Conservation (phyloP, 306 rosid species). For the Neltuma alba region DNA sequence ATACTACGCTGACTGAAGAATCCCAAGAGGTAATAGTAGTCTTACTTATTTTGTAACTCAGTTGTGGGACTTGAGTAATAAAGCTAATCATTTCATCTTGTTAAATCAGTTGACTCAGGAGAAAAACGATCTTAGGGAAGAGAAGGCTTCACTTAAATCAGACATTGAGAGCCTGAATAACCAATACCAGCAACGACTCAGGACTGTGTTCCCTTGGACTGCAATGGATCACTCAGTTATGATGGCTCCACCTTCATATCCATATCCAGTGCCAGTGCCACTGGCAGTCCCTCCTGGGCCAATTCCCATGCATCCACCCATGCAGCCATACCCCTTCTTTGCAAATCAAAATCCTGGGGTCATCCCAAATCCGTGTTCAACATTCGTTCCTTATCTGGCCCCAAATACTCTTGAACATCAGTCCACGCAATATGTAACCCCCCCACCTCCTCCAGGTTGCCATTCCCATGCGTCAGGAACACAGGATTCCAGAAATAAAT, state of each 20-base stretch:
- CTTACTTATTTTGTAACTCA: conserved; percentile 10
- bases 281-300: conserved; percentile 75
- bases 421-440: conserved; percentile 53
- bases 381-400: conserved; percentile 68
- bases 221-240: conserved; percentile 80
- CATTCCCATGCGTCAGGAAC: conserved; percentile 51
- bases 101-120: conserved; percentile 72
- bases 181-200: conserved; percentile 85
- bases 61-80: conserved; percentile 14
- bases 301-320: conserved; percentile 46
- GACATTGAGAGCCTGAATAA: conserved; percentile 77
- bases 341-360: conserved; percentile 70
- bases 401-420: conserved; percentile 70
- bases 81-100: conserved; percentile 24
- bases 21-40: conserved; percentile 69
- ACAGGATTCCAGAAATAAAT: conserved; percentile 59
- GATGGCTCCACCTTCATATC: conserved; percentile 77
- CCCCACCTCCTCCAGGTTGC: conserved; percentile 54
- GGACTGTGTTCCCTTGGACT: conserved; percentile 84
- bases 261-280: conserved; percentile 75
- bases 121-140: conserved; percentile 96
- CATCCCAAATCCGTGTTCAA: conserved; percentile 74
- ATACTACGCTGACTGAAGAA: conserved; percentile 69
- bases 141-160: conserved; percentile 80
- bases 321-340: conserved; percentile 77